Evolutionary conservation across 139 green algal species (phyloP).

Genomic region (Choricystis sp.): DNA sequence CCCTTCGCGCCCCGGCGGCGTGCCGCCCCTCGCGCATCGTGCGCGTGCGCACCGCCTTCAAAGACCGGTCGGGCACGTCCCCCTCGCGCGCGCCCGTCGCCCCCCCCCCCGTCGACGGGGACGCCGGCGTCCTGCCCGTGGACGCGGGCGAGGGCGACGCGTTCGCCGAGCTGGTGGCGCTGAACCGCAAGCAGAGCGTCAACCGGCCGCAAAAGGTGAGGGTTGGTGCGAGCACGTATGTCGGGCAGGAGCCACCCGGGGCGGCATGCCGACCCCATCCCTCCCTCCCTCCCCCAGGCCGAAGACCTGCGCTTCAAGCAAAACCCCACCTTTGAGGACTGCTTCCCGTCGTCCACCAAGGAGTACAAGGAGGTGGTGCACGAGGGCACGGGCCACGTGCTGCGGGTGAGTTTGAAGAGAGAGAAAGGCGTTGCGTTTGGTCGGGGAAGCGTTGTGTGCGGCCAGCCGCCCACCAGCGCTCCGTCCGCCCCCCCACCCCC

Average conservation of each 20-base stretch:
- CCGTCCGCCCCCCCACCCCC: too few species aligned
- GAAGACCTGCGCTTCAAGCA: conserved; percentile 47
- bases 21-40: too few species aligned
- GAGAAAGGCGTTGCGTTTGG: too few species aligned
- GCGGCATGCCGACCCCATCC: neutral
- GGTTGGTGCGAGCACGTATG: neutral
- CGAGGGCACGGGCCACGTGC: conserved; percentile 16
- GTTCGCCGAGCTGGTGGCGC: conserved; percentile 37
- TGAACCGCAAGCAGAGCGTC: conserved; percentile 36
- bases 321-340: conserved; percentile 59
- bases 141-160: conserved; percentile 17
- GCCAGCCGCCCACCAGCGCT: too few species aligned
- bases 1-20: neutral
- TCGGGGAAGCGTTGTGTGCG: too few species aligned
- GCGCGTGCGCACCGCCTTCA: neutral
- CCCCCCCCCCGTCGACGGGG: neutral
- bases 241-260: neutral
- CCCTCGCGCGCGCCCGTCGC: neutral
- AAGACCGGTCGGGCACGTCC: neutral
- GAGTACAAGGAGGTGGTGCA: conserved; percentile 45
- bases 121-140: neutral
- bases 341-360: conserved; percentile 63
- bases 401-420: conserved; percentile 21
- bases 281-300: conserved; percentile 9
- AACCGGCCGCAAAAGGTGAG: conserved; percentile 53